Evolutionary conservation across 352 stramenopile species (phyloP).

Genomic region (Phytopythium aichiense): DNA sequence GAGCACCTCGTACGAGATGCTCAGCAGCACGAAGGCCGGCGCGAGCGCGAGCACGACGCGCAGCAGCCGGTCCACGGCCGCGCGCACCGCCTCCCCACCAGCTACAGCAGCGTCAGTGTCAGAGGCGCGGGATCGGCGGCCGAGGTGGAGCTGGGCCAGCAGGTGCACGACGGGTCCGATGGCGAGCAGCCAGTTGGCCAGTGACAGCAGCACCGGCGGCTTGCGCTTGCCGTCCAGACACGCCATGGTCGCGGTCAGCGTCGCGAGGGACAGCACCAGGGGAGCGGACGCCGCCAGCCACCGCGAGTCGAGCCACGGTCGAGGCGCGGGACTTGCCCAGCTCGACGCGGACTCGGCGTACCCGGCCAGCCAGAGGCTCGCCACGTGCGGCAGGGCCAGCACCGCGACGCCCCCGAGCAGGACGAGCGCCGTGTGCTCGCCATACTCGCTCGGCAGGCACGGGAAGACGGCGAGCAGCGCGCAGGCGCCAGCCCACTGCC

Average conservation of each 20-base stretch:
- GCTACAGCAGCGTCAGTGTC: neutral
- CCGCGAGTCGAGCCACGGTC: neutral
- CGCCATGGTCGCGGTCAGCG: constrained; percentile 47
- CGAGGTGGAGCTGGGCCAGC: constrained; percentile 8
- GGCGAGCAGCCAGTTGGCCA: constrained; percentile 53
- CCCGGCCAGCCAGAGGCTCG: neutral
- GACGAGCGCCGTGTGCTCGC: constrained; percentile 61
- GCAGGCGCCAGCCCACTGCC: constrained; percentile 35
- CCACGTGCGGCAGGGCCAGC: constrained; percentile 6
- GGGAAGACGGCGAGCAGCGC: constrained; percentile 68
- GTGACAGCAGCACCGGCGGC: constrained; percentile 39
- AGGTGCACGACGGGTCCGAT: constrained; percentile 35
- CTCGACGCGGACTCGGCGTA: constrained; percentile 1
- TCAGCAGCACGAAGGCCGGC: constrained; percentile 66
- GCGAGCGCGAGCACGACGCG: constrained; percentile 55
- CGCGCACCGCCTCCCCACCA: neutral
- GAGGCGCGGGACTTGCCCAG: neutral
- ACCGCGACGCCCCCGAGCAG: constrained; percentile 40
- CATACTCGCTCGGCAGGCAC: constrained; percentile 68
- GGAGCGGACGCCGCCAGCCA: constrained; percentile 12
- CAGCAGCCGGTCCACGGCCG: constrained; percentile 33
- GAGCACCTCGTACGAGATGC: constrained; percentile 82
- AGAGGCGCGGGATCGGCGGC: no score
- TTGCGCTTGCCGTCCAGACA: constrained; percentile 56
- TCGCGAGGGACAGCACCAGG: constrained; percentile 32